Base-by-base conservation (phyloP, 1,139 yeast genomes). In the Hansenula lynferdii region DNA sequence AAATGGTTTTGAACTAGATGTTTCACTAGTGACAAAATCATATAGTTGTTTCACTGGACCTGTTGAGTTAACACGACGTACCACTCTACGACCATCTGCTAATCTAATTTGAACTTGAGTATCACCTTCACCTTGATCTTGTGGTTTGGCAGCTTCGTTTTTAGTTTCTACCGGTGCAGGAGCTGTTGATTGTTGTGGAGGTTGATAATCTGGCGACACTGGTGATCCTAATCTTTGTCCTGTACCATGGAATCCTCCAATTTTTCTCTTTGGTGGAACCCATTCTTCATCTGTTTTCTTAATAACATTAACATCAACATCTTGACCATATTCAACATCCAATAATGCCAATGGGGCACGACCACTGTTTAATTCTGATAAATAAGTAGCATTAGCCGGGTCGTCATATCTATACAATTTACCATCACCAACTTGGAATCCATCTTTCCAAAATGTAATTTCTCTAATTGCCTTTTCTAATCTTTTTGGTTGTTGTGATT, bases 211-310 rank as follows among this genome's bases (percentile, higher is more conserved):
- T 1, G 92, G 86, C 0, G 95, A 92, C 10, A 86, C 84, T 2
- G 94, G 95, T 1, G 92, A 80, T 1, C 99, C 99, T 41, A 92
- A 69, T 50, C 97, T 72, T 43, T 82, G 83, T n/a, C 99, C 98
- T 3, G 65, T 57, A 5, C 98, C 97, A 21, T 62, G 67, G 58
- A 85, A 90, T 0, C 96, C 96, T 5, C 80, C 87, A 8, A 65
- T 55, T 56, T 74, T 64, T 41, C 75, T 70, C 64, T 80, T 83
- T 25, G 95, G 90, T 10, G 94, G 82, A 31, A 58, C 65, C 64
- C 77, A 92, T 38, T 85, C 87, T 58, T 90, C 96, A 42, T 87
- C 95, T 35, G 85, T 66, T 53, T 82, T 81, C 54, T 82, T 80
- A 43, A 73, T 72, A n/a, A 92, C 95, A 31, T 81, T 78, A 15